Percentiles rank a stretch among this genome's conserved stretches.
Conservation (phyloP, 2,329 filamentous ascomycete genomes). For the Albifimbria verrucaria region DNA sequence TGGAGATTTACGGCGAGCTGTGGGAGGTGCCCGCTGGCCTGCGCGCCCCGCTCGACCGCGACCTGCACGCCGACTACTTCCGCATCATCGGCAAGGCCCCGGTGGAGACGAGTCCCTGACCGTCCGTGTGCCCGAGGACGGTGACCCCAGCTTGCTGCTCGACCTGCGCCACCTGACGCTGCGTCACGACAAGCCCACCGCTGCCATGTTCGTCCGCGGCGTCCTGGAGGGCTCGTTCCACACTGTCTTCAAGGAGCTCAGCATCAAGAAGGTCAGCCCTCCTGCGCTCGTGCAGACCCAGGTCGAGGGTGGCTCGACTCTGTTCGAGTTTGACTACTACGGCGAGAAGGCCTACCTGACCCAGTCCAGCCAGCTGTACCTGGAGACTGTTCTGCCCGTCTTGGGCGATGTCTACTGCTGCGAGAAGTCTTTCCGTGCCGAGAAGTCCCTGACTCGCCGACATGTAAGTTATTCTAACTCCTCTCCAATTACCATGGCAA, state of each 20-base stretch:
- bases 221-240: slow-evolving; percentile 79
- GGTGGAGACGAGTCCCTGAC: slow-evolving; percentile 89
- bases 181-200: slow-evolving; percentile 78
- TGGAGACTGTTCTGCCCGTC: slow-evolving; percentile 88
- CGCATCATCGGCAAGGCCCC: slow-evolving; percentile 72
- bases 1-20: slow-evolving; percentile 82
- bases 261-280: slow-evolving; percentile 79
- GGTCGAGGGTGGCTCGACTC: slow-evolving; percentile 86
- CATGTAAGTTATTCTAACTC: slow-evolving; percentile 42
- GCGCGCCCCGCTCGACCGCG: slow-evolving; percentile 77
- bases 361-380: slow-evolving; percentile 94
- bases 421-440: slow-evolving; percentile 96
- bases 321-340: slow-evolving; percentile 90
- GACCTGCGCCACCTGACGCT: slow-evolving; percentile 83
- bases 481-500: neutral
- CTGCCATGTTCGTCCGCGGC: slow-evolving; percentile 83
- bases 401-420: slow-evolving; percentile 97
- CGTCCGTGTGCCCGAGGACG: slow-evolving; percentile 61
- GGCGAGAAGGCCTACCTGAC: slow-evolving; percentile 89
- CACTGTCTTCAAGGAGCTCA: slow-evolving; percentile 71
- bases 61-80: slow-evolving; percentile 89
- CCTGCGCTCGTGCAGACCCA: slow-evolving; percentile 93
- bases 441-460: slow-evolving; percentile 91
- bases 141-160: slow-evolving; percentile 61
- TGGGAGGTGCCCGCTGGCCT: slow-evolving; percentile 73